Evolutionary conservation across 257 asterid species (phyloP), one percentile per base, ranked within the genome.

Genomic region (Nicotiana attenuata): DNA sequence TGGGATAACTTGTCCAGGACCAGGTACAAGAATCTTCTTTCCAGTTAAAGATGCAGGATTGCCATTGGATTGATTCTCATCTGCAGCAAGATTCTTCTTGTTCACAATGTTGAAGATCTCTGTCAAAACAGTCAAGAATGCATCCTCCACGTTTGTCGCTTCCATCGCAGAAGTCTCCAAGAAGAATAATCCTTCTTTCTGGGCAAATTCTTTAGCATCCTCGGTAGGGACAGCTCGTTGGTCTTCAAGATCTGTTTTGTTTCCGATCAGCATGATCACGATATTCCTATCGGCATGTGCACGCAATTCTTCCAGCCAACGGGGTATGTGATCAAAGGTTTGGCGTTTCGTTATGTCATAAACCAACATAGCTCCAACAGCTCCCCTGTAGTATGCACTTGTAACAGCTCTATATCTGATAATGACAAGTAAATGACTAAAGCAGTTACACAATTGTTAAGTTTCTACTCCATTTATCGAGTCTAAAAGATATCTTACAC

Each of bases 341-440:
- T 83, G 91, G 41, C 93, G 94, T 83, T 87, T 91, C 17, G 97
- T 93, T 83, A 93, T 84, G 87, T 93, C 97, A 31, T 91, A 93
- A 35, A 91, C 96, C 89, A 93, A 83, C 97, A 93, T 93, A 13
- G 97, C 96, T 76, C 97, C 97, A 14, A 93, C 94, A 5, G 97
- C 96, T 2, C 97, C 97, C 82, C 97, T 87, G 87, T 93, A 93
- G 76, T 93, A 93, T 78, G 97, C 97, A 85, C 96, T 93, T 14
- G 97, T 93, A 78, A 93, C 96, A 78, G 97, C 97, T 82, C 97
- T 89, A 65, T 93, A 93, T 82, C 97, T 93, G 91, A 76, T 85
- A 29, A 80, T 9, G 52, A 79, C 57, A 52, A 78, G 67, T 38
- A 78, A 73, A 47, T 8, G 41, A 73, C 11, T 13, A 24, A 24